phyloP scores from a whole-genome alignment of 768 basidiomycete species.

The Lentinula boryana region DNA sequence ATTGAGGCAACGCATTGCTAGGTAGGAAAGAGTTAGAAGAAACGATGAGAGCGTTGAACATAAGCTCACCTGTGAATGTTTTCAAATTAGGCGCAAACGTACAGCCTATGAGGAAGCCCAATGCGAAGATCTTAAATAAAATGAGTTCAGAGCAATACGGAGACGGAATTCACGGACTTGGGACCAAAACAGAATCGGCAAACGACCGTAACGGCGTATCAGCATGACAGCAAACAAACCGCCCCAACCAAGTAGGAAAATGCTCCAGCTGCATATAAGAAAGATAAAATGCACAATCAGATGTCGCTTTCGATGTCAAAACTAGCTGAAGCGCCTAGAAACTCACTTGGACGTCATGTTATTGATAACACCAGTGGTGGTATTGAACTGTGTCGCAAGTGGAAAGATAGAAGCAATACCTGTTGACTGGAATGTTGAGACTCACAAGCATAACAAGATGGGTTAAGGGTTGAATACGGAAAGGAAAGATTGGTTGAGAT shows the following conservation, averaged over 20 bases:
- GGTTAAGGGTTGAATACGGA: neutral
- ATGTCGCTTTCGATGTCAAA: neutral
- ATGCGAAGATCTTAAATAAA: slow-evolving; percentile 37
- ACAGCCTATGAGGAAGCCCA: slow-evolving; percentile 53
- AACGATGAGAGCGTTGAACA: neutral
- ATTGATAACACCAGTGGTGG: slow-evolving; percentile 53
- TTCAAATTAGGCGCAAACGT: slow-evolving; percentile 53
- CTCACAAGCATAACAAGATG: neutral
- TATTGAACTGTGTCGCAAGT: slow-evolving; percentile 48
- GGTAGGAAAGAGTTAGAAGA: neutral
- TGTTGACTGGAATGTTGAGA: slow-evolving; percentile 11
- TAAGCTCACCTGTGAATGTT: slow-evolving; percentile 45
- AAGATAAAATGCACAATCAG: neutral
- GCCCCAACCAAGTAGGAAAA: slow-evolving; percentile 57
- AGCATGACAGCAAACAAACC: slow-evolving; percentile 60
- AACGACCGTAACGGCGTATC: slow-evolving; percentile 56
- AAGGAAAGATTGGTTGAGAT: neutral
- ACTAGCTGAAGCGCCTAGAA: neutral
- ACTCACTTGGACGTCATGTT: slow-evolving; percentile 52
- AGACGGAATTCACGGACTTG: slow-evolving; percentile 34
- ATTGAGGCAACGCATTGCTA: slow-evolving; percentile 52
- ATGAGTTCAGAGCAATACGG: neutral
- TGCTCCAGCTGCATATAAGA: slow-evolving; percentile 45
- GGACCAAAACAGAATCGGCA: slow-evolving; percentile 69
- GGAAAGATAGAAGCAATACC: slow-evolving; percentile 61